Evolutionary conservation across 345 rosid genomes (phyloP).

Genomic region (Acer negundo): DNA sequence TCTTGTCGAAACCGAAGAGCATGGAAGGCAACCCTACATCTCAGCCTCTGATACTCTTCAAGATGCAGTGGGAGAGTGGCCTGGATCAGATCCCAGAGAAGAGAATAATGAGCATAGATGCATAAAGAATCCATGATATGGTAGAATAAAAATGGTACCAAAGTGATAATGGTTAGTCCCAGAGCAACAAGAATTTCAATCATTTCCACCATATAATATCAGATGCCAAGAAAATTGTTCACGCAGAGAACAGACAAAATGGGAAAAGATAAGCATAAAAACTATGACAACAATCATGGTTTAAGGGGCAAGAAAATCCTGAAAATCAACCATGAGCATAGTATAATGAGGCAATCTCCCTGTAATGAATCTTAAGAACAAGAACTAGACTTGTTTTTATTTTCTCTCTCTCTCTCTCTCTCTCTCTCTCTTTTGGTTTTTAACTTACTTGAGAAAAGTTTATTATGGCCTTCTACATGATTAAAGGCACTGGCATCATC

Average conservation of each 20-base stretch:
- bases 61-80: conserved; percentile 75
- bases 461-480: not conserved
- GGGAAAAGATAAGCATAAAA: not conserved
- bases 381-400: not conserved
- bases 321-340: not conserved
- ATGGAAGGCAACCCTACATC: conserved; percentile 91
- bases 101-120: not conserved
- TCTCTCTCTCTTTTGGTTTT: not conserved
- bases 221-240: not conserved
- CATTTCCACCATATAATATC: not conserved
- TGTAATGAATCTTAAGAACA: not conserved
- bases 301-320: not conserved
- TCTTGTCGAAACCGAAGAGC: conserved; percentile 83
- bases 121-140: not conserved
- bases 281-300: not conserved
- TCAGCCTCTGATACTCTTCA: conserved; percentile 89
- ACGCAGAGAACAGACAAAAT: not conserved
- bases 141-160: conserved; percentile 2
- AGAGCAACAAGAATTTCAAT: not conserved
- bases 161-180: not conserved
- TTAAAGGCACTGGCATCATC: not conserved
- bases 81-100: conserved; percentile 41
- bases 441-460: not conserved
- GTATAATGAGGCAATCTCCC: not conserved
- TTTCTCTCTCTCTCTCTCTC: too few relatives aligned